phyloP scores from a whole-genome alignment of 768 basidiomycete genomes.

The Suillus brevipes region DNA sequence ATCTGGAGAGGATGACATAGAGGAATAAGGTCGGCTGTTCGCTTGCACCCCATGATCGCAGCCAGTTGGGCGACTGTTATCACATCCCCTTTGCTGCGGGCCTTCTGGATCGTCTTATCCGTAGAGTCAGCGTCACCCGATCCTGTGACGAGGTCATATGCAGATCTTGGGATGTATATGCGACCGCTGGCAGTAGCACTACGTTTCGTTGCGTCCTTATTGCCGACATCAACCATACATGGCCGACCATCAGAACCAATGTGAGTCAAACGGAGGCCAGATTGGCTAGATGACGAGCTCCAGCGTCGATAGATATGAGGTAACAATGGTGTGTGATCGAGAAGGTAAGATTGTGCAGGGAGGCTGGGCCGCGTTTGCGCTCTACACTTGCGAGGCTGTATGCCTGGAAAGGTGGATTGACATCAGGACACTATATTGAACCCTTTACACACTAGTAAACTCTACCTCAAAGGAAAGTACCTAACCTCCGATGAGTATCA shows the following conservation, averaged over 20 bases:
- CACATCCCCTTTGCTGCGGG: constrained; percentile 64
- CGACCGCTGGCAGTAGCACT: constrained; percentile 73
- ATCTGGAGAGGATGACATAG: constrained; percentile 84
- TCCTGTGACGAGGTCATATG: constrained; percentile 62
- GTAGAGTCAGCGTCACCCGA: constrained; percentile 6
- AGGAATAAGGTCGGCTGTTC: constrained; percentile 80
- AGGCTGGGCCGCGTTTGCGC: constrained; percentile 9
- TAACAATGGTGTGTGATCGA: not conserved
- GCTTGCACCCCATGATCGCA: constrained; percentile 85
- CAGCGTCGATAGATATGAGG: constrained; percentile 22
- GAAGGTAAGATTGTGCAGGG: not conserved
- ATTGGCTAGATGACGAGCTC: constrained; percentile 18
- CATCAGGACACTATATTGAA: not conserved
- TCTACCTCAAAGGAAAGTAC: constrained; percentile 36
- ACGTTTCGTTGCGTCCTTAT: constrained; percentile 62
- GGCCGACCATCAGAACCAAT: constrained; percentile 70
- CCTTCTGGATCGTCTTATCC: constrained; percentile 46
- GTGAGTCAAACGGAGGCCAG: constrained; percentile 55
- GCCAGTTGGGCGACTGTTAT: constrained; percentile 80
- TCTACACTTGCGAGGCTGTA: constrained; percentile 7
- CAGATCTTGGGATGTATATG: constrained; percentile 64
- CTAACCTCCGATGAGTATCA: constrained; percentile 96
- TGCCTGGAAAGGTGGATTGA: constrained; percentile 8
- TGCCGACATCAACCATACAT: constrained; percentile 80
- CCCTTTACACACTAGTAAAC: not conserved